Evolutionary conservation across 2,329 filamentous ascomycete species (phyloP), one percentile per base, ranked within the genome.

Genomic region (Leptographium flavum): DNA sequence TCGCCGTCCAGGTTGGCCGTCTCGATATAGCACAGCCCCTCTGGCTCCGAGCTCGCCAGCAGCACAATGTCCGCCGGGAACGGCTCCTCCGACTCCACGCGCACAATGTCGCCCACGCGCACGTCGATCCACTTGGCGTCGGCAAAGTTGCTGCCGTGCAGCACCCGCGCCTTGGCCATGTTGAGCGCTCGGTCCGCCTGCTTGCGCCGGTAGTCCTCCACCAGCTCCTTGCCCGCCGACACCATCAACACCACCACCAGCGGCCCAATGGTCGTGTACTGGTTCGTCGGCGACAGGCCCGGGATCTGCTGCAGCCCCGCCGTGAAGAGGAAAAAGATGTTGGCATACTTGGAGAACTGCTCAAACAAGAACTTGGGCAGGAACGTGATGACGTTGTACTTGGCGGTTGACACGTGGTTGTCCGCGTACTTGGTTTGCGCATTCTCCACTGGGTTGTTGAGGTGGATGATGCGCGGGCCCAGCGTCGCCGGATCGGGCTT

Each of bases 321-420:
- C 32, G 92, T 98, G 63, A 98, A 96, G 60, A 98, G 76, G 83
- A 98, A 98, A 71, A 98, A 98, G 58, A 98, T 66, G 65, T 98
- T 98, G 69, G 92, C 92, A 64, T 95, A 94, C 70, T 95, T 98
- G 50, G 88, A 95, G 66, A 98, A 98, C 61, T 98, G 92, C 63
- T 98, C 92, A 62, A 90, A 87, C 46, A 98, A 71, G 65, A 98
- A 98, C 64, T 98, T 98, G 42, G 92, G 92, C 17, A 96, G 60
- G 63, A 98, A 98, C 19, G 87, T 94, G 45, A 85, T 72, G 58
- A 87, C 56, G 62, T 96, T 98, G 75, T 98, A 98, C 65, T 98
- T 98, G 51, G 92, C 83, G 6, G 92, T 98, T 36, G 90, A 96
- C 51, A 98, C 83, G 63, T 96, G 87, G 60, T 98, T 98, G 73